Conservation (phyloP, 768 basidiomycete genomes). For the Suillus fuscotomentosus region DNA sequence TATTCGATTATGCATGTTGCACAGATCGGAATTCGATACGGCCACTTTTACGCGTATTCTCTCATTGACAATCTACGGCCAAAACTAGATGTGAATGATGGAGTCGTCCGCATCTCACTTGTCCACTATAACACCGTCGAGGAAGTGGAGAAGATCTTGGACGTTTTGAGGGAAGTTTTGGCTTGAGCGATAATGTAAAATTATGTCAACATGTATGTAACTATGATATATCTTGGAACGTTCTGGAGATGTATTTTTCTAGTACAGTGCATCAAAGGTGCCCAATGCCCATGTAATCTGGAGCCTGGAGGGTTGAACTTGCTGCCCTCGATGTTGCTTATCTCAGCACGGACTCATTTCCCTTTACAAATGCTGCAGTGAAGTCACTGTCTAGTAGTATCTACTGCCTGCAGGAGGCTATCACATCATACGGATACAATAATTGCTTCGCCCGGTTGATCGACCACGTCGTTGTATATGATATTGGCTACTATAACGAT, state of each 20-base stretch:
- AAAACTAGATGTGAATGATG: constrained; percentile 58
- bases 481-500: too few species aligned
- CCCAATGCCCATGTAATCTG: too few species aligned
- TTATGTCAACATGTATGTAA: neutral
- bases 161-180: constrained; percentile 51
- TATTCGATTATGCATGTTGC: neutral
- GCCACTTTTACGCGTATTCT: constrained; percentile 77
- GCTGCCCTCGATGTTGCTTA: neutral
- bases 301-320: neutral
- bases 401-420: too few species aligned
- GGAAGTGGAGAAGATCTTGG: constrained; percentile 63
- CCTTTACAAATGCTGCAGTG: too few species aligned
- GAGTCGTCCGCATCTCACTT: constrained; percentile 71
- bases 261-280: neutral
- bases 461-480: too few species aligned
- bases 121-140: constrained; percentile 80
- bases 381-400: too few species aligned
- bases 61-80: constrained; percentile 53
- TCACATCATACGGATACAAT: too few species aligned
- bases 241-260: neutral
- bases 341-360: neutral
- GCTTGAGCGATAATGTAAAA: constrained; percentile 8
- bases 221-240: neutral
- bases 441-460: too few species aligned
- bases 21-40: constrained; percentile 76